A percentile compares a stretch with the other conserved stretches of the same genome.
Conservation (phyloP, 345 rosid species). For the Geranium rotundifolium region DNA sequence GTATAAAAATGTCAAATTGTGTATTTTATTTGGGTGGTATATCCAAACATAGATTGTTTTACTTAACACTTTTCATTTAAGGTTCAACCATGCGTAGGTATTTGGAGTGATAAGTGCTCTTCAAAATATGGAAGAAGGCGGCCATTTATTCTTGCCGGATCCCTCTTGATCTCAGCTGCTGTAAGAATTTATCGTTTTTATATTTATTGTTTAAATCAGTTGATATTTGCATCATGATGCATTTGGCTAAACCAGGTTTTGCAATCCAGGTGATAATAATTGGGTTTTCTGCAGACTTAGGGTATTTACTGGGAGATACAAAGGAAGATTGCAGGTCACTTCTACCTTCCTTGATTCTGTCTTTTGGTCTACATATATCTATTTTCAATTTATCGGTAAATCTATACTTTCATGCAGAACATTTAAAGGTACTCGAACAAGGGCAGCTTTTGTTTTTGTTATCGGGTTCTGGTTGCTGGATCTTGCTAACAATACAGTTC, state of each 20-base stretch:
- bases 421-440: constrained; percentile 76
- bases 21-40: neutral
- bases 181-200: constrained; percentile 37
- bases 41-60: neutral
- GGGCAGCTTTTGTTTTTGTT: constrained; percentile 77
- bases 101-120: constrained; percentile 93
- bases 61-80: constrained; percentile 11
- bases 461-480: constrained; percentile 97
- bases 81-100: constrained; percentile 99
- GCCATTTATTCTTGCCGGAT: constrained; percentile 86
- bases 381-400: constrained; percentile 1
- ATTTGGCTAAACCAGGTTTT: constrained; percentile 39
- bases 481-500: constrained; percentile 95
- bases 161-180: constrained; percentile 71
- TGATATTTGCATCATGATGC: constrained; percentile 14
- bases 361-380: constrained; percentile 7
- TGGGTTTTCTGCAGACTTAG: constrained; percentile 98
- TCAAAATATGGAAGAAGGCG: constrained; percentile 86
- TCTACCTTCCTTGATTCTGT: constrained; percentile 11
- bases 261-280: constrained; percentile 85
- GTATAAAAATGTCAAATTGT: neutral
- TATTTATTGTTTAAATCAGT: constrained; percentile 7
- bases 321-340: constrained; percentile 86
- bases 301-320: constrained; percentile 74
- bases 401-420: constrained; percentile 39